Percentiles rank a stretch among this genome's conserved stretches.
phyloP scores from a whole-genome alignment of 768 basidiomycete genomes.

The Hypholoma sublateritium region DNA sequence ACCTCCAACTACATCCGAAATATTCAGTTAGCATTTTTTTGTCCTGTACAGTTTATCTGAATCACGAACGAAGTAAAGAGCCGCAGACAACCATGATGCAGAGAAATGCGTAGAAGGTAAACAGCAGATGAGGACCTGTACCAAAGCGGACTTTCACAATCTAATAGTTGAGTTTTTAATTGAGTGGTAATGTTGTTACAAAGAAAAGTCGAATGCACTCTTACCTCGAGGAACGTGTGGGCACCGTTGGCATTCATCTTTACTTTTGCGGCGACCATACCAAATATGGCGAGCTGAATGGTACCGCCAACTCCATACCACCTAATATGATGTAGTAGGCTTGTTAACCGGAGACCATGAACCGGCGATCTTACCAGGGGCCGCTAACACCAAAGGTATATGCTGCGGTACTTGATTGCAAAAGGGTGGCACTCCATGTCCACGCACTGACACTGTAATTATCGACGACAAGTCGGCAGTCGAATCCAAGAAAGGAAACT shows the following conservation, averaged over 20 bases:
- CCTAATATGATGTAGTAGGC: slow-evolving; percentile 22
- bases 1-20: slow-evolving; percentile 35
- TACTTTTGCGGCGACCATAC: slow-evolving; percentile 52
- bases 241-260: slow-evolving; percentile 61
- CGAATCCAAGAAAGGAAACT: not conserved
- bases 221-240: slow-evolving; percentile 54
- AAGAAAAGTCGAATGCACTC: not conserved
- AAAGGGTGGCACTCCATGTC: slow-evolving; percentile 58
- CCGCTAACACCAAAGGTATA: slow-evolving; percentile 54
- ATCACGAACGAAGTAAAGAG: slow-evolving; percentile 42
- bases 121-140: slow-evolving; percentile 44
- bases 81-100: slow-evolving; percentile 53
- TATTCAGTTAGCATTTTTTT: not conserved
- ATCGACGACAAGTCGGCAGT: not conserved
- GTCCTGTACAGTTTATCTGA: not conserved
- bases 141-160: slow-evolving; percentile 53
- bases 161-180: slow-evolving; percentile 23
- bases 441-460: slow-evolving; percentile 45
- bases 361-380: slow-evolving; percentile 34
- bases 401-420: slow-evolving; percentile 53
- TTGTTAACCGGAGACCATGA: not conserved
- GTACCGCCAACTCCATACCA: slow-evolving; percentile 55
- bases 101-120: slow-evolving; percentile 52
- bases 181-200: too few relatives aligned
- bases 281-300: slow-evolving; percentile 53